Base-by-base conservation (phyloP, 257 asterid genomes). In the Fraxinus excelsior region DNA sequence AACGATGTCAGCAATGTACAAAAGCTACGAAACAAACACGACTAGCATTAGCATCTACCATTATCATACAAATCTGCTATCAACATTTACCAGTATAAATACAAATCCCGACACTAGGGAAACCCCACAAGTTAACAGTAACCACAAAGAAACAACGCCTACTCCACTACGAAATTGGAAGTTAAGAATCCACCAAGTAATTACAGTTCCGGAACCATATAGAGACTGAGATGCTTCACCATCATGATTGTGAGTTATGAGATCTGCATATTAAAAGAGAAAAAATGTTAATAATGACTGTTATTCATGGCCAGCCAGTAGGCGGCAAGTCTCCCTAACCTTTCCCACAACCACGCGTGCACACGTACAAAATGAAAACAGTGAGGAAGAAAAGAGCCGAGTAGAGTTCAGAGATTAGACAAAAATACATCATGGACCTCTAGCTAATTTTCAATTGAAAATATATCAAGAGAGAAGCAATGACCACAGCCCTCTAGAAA, bases 201-300 rank as follows among this genome's bases (percentile, higher is more conserved):
- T 65, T 65, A 72, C 28, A 69, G 73, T 44, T 58, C 74, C 34
- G 35, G 51, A 67, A 18, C 70, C 60, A 67, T 40, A 5, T 28
- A 70, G 56, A 70, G 67, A 66, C 56, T 21, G 65, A 12, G 64
- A 67, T 8, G 72, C 44, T 25, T 58, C 13, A 58, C 42, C 74
- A 81, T 76, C 81, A 80, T 73, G 10, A 35, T 44, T 31, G 74
- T 71, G 75, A 78, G 38, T 81, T 68, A 64, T 35, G 81, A 25
- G 75, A 81, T 65, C 88, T 84, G 85, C 83, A 78, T 7, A 66
- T 80, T 53, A 23, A 21, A 58, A 58, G 74, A 44, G 18, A 25
- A 1, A 5, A 38, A 3, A 67, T 29, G 29, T 51, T 38, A 78
- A 40, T 18, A 25, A 64, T 62, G 14, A 16, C 58, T 0, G 58